Evolutionary conservation across 257 asterid genomes (phyloP), one percentile per base, ranked within the genome.

Genomic region (Solanum neorickii): DNA sequence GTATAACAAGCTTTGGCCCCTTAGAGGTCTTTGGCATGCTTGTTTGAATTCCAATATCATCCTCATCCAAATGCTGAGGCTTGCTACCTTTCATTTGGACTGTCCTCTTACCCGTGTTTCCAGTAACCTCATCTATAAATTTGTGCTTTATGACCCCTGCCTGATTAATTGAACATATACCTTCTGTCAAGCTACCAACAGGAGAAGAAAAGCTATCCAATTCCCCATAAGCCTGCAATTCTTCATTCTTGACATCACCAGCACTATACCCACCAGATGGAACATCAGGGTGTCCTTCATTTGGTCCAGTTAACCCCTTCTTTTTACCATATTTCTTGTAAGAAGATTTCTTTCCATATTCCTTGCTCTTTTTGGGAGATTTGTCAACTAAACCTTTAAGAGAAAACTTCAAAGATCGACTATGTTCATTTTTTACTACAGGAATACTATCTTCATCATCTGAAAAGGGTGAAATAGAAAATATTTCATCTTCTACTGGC

Each of bases 401-500:
- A 86, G 99, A 94, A 69, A 97, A 93, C 92, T 94, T 97, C 90
- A 95, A 88, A 60, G 99, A 92, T 86, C 98, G 97, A 77, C 96
- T 93, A 56, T 68, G 83, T 87, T 96, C 99, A 70, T 86, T 93
- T 92, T 94, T 95, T 59, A 88, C 74, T 60, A 75, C 85, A 82
- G 96, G 96, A 59, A 89, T 93, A 85, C 88, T 89, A 78, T 96
- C 99, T 89, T 97, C 99, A 87, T 97, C 99, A 80, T 97, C 99
- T 20, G 99, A 96, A 90, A 96, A 96, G 77, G 98, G 98, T 87
- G 94, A 92, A 84, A 94, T 93, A 86, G 92, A 92, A 86, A 96
- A 96, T 87, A 95, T 95, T 88, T 96, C 99, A 90, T 96, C 98
- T 87, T 94, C 98, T 84, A 94, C 92, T n/a, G 99, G 99, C 93